Conservation (phyloP, 345 rosid genomes). For the Populus deltoides region DNA sequence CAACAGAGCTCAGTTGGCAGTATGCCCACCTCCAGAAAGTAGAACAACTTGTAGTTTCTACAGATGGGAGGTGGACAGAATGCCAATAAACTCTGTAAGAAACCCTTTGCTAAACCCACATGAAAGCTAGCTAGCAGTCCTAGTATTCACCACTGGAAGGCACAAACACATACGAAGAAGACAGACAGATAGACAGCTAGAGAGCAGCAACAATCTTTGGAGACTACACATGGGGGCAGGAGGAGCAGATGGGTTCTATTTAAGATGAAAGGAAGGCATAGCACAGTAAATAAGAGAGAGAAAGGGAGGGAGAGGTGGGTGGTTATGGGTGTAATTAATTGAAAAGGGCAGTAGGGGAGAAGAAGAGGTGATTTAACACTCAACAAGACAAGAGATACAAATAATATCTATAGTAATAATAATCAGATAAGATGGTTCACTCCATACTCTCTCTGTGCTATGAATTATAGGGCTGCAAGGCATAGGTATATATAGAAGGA, state of each 20-base stretch:
- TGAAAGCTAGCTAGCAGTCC: conserved; percentile 33
- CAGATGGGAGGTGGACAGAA: conserved; percentile 95
- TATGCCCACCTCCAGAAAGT: conserved; percentile 71
- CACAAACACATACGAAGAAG: neutral
- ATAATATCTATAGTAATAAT: neutral
- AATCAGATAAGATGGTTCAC: conserved; percentile 32
- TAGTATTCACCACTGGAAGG: conserved; percentile 12
- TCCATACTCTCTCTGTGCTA: neutral
- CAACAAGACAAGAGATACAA: conserved; percentile 7
- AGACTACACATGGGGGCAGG: conserved; percentile 15
- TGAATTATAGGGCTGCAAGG: neutral
- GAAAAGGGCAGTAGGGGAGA: conserved; percentile 3
- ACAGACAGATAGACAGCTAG: neutral
- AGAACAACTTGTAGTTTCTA: neutral
- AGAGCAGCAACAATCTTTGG: neutral
- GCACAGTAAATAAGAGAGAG: conserved; percentile 47
- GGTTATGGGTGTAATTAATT: conserved; percentile 37
- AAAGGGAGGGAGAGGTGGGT: conserved; percentile 13
- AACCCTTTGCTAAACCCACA: conserved; percentile 81
- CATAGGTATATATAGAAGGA: conserved; percentile 5
- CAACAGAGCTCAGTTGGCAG: conserved; percentile 83
- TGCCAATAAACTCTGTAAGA: conserved; percentile 89
- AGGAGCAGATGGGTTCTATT: conserved; percentile 34
- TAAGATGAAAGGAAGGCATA: conserved; percentile 20
- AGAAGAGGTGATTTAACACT: conserved; percentile 9